Evolutionary conservation across 2,329 filamentous ascomycete genomes (phyloP), one percentile per base, ranked within the genome.

Genomic region (Mycosphaerella sp.): DNA sequence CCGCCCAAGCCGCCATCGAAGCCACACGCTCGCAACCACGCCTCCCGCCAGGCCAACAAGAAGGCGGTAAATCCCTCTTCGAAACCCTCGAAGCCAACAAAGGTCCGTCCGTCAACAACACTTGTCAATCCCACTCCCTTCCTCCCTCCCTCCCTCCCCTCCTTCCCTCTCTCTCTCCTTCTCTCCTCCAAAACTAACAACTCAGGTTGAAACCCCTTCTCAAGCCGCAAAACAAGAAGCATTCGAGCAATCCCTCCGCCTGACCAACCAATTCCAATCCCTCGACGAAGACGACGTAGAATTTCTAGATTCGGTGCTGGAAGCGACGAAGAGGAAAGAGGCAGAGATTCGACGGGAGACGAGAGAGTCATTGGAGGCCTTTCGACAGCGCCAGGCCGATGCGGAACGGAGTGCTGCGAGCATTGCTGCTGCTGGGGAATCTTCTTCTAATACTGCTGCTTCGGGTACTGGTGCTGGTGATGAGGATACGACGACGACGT

Each of bases 21-120:
- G 79, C 86, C 58, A 76, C 90, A 14, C 84, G 86, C 14, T 78
- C 78, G 9, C 54, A 46, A 29, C 55, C 55, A 4, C 48, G 83
- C 58, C 77, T 79, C 31, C 78, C 80, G 52, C 71, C 77, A 56
- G 73, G 76, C 54, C 60, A 73, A 53, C 68, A 74, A 51, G 71
- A 75, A 14, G 75, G 73, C 34, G 80, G 85, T 62, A 83, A 79
- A 70, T 84, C 78, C 48, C 75, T 93, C 29, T 93, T 79, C 67
- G 88, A 91, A 42, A 78, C 87, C 2, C 71, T 93, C 48, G 85
- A 92, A 72, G 87, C 85, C 42, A 93, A 93, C 71, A 92, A 91
- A 81, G 85, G 84, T 44, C 8, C 14, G 84, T 44, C 8, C 7
- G 21, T 10, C 14, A 10, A 42, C 14, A 42, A 86, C 69, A 57